These are phyloP conservation scores for Alternaria arborescens DNA, from an alignment of 2,329 filamentous ascomycete species.

Conservation along the genomic window DNA sequence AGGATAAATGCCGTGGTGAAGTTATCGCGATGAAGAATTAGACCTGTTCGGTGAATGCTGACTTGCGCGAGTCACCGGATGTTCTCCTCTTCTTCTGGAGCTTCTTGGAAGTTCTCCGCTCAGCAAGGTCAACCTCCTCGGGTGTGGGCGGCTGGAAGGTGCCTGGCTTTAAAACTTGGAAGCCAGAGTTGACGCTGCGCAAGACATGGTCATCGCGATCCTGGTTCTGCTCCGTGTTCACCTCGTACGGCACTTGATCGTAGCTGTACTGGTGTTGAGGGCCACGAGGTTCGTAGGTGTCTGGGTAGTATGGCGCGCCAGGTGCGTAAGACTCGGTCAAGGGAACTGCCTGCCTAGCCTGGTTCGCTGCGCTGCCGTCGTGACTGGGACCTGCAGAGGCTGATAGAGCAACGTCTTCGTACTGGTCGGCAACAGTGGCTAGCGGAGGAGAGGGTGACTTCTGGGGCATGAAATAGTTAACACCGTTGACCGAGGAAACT, in stretches of 20 bases:
- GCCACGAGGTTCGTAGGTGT: constrained; percentile 50
- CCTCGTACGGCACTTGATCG: constrained; percentile 43
- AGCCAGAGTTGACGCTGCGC: constrained; percentile 55
- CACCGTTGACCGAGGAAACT: constrained; percentile 44
- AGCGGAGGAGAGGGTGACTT: constrained; percentile 49
- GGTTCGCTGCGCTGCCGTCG: constrained; percentile 36
- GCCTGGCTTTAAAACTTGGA: constrained; percentile 52
- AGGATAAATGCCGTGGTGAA: constrained; percentile 17
- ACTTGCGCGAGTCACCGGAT: constrained; percentile 41
- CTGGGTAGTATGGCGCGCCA: constrained; percentile 42
- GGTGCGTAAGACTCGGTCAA: constrained; percentile 50
- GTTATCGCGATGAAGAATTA: constrained; percentile 31
- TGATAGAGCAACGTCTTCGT: constrained; percentile 20
- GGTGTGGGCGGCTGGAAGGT: constrained; percentile 48
- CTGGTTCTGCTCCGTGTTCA: constrained; percentile 40
- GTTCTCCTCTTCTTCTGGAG: constrained; percentile 55
- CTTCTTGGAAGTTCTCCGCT: constrained; percentile 51
- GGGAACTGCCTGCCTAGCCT: constrained; percentile 44
- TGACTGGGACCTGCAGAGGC: constrained; percentile 26
- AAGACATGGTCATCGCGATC: constrained; percentile 47
- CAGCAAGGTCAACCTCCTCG: constrained; percentile 39
- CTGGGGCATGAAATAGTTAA: constrained; percentile 50
- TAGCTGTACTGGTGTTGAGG: constrained; percentile 49
- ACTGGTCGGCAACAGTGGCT: constrained; percentile 24
- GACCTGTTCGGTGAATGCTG: constrained; percentile 50